A percentile compares a stretch with the other conserved stretches of the same genome.
Conservation (phyloP, 129 eudicot genomes). For the Heracleum sosnowskyi region DNA sequence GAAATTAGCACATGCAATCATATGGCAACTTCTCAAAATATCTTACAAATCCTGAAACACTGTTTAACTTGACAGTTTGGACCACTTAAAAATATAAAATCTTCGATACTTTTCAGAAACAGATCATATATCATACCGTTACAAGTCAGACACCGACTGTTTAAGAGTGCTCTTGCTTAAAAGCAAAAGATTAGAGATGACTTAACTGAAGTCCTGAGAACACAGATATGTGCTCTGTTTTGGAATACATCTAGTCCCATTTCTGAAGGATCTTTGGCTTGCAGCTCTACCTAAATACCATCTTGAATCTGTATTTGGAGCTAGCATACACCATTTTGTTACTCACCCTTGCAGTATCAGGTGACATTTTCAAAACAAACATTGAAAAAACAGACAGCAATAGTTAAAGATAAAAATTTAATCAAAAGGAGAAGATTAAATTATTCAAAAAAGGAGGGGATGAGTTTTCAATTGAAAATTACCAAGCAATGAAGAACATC, state of each 20-base stretch:
- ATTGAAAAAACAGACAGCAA: not conserved
- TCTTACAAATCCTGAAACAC: not conserved
- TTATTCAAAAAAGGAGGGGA: too few species aligned
- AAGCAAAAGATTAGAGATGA: not conserved
- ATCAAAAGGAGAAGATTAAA: not conserved
- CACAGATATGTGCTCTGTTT: not conserved
- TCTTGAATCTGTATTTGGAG: not conserved
- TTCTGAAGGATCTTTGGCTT: not conserved
- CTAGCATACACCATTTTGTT: not conserved
- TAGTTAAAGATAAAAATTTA: too few species aligned
- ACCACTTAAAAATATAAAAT: not conserved
- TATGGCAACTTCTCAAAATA: not conserved
- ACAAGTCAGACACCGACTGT: not conserved
- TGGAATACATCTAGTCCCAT: not conserved
- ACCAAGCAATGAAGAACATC: not conserved
- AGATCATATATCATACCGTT: not conserved
- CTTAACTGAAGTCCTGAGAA: not conserved
- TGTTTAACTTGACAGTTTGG: not conserved
- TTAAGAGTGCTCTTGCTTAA: not conserved
- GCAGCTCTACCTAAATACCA: not conserved
- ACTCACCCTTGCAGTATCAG: not conserved
- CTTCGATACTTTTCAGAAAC: not conserved
- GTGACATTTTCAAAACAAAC: not conserved
- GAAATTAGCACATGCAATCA: too few species aligned
- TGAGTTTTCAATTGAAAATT: too few species aligned